These are phyloP conservation scores for Fusarium brachygibbosum DNA, from an alignment of 2,329 filamentous ascomycete species.

Conservation along the genomic window DNA sequence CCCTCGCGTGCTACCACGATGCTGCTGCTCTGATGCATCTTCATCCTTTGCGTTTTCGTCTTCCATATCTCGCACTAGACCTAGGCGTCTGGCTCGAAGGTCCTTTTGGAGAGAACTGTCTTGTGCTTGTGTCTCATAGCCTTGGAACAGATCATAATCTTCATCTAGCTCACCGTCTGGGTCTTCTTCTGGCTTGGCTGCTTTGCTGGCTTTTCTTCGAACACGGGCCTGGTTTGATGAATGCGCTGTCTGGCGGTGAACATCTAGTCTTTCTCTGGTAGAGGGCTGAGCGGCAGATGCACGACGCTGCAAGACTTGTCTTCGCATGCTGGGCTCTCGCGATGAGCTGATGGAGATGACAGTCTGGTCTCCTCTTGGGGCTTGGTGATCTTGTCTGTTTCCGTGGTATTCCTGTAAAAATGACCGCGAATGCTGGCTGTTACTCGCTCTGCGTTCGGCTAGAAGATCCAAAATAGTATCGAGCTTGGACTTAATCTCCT, in stretches of 20 bases:
- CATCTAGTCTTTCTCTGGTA: not conserved
- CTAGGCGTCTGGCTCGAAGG: not conserved
- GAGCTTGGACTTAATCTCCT: conserved; percentile 8
- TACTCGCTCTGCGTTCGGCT: not conserved
- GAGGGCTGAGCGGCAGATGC: not conserved
- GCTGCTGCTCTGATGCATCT: not conserved
- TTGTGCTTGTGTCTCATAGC: conserved; percentile 5
- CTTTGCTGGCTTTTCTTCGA: accelerated
- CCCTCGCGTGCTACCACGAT: not conserved
- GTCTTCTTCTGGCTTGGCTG: not conserved
- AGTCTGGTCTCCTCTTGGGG: not conserved
- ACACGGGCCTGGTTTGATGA: conserved; percentile 5
- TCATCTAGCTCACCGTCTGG: not conserved
- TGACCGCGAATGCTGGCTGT: not conserved
- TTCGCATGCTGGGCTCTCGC: not conserved
- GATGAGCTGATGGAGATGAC: conserved; percentile 3
- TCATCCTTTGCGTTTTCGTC: not conserved
- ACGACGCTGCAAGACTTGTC: not conserved
- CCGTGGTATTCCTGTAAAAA: accelerated
- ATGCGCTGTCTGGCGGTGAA: not conserved
- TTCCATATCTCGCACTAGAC: not conserved
- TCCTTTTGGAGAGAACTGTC: not conserved
- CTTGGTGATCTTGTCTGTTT: not conserved
- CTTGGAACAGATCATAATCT: not conserved
- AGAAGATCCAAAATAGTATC: conserved; percentile 16